Evolutionary conservation across 257 asterid species (phyloP), one percentile per base, ranked within the genome.

Genomic region (Mentha longifolia): DNA sequence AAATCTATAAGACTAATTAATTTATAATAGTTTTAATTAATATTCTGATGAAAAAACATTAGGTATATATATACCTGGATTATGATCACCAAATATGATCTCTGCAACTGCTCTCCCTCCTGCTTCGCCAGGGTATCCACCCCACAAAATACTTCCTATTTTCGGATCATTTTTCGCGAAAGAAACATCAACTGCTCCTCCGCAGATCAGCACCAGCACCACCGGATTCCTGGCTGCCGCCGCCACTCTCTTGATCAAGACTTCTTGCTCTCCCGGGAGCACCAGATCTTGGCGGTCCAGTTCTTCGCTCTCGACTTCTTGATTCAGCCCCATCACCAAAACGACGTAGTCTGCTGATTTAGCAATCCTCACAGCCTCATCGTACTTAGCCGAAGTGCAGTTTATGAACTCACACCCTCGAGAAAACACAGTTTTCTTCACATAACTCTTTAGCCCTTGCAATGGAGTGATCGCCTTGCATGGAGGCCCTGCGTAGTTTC

Each of bases 81-180:
- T 90, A 51, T 88, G 87, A 65, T 85, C 88, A 43, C 97, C 91
- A 42, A 86, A 85, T 62, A 90, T 82, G 58, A 82, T 82, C 70
- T 90, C 85, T 22, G 93, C 91, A 20, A 86, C 11, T 39, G 95
- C 95, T 41, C 56, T 68, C 0, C 93, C 97, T 39, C 97, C 97
- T 1, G 78, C 88, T 72, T 90, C 90, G 71, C 95, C 95, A 0
- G 93, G 97, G 73, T 88, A 90, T 35, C 97, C 95, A 63, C 80
- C 89, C 96, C 96, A 90, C 67, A 90, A 37, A 51, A 86, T 87
- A 69, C 89, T 65, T 51, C 95, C 88, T 0, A 90, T 80, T 15
- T 81, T 87, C 0, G 79, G 80, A 16, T 87, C 80, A 0, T 78
- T 46, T 68, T 81, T 87, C 6, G 96, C 91, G 16, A 90, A 90